Conservation (phyloP, 768 basidiomycete species). For the Termitomyces heimii region DNA sequence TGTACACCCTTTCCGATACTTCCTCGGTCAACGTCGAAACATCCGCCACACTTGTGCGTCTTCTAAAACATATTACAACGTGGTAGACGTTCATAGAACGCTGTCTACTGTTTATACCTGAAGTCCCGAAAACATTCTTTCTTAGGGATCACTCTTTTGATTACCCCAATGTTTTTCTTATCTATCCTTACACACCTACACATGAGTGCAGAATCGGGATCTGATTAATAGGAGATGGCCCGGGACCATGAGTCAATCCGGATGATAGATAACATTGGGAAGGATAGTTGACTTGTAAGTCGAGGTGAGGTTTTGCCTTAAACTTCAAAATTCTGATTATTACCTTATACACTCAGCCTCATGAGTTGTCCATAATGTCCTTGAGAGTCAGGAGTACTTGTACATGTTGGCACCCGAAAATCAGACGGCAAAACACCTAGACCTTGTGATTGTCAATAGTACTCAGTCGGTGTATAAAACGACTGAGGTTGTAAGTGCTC, state of each 20-base stretch:
- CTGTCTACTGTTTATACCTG: no score
- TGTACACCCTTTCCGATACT: not conserved
- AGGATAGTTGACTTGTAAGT: not conserved
- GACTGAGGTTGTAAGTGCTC: no score
- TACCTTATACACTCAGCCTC: not conserved
- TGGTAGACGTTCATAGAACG: no score
- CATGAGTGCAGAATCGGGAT: not conserved
- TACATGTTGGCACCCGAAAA: no score
- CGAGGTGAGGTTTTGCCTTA: not conserved
- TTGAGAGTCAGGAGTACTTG: not conserved
- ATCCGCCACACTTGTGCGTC: no score
- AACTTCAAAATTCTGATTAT: not conserved
- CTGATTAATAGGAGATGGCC: not conserved
- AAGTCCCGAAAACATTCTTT: no score
- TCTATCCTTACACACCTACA: not conserved
- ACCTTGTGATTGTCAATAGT: no score
- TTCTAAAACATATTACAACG: no score
- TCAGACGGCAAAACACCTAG: no score
- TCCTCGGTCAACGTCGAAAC: not conserved
- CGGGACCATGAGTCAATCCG: slow-evolving; percentile 1
- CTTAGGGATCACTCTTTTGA: no score
- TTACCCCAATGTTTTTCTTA: not conserved
- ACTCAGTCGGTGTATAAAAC: no score
- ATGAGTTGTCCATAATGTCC: not conserved
- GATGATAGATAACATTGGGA: not conserved